Evolutionary conservation across 495 filamentous ascomycete genomes (phyloP), one percentile per base, ranked within the genome.

Genomic region (Hyaloscypha bicolor): DNA sequence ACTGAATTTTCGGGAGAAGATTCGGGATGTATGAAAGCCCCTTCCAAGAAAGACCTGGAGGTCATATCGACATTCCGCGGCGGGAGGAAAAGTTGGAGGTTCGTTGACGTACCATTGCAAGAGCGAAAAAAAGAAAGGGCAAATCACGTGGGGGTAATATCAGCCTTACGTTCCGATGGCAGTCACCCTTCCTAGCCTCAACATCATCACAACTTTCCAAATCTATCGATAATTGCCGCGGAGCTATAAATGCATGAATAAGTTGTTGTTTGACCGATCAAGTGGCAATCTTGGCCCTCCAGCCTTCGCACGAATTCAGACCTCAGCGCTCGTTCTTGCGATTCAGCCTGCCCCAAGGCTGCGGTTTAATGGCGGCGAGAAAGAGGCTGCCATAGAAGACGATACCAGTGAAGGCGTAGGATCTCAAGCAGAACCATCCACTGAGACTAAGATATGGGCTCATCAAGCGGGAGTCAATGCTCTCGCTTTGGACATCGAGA

Each of bases 401-500:
- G 57, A 71, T 21, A 5, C 30, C 21, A 62, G 63, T 9, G 71
- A 75, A 30, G 75, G 78, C 32, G 68, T 29, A 9, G 63, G 25
- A 1, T 12, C 12, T 0, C 29, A 39, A 25, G 6, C 16, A 22
- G n/a, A 25, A 1, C 29, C 31, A 48, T 22, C 5, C 5, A 9
- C 37, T n/a, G 35, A 48, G n/a, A 25, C 16, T 32, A 70, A 60
- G 56, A 69, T 67, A 60, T 83, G 83, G 73, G 91, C 92, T 0
- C 92, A 96, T 78, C 83, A 84, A 63, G 82, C 91, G 8, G 92
- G 93, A 2, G 91, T 92, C 35, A 93, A 88, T 64, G 86, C 89
- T 55, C 77, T 96, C 39, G 86, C 88, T 0, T 83, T 95, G 33
- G 91, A 97, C 73, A 90, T 93, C 70, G 91, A 93, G 53, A 90